Evolutionary conservation across 495 filamentous ascomycete genomes (phyloP), one percentile per base, ranked within the genome.

Genomic region (Ascobolus immersus): DNA sequence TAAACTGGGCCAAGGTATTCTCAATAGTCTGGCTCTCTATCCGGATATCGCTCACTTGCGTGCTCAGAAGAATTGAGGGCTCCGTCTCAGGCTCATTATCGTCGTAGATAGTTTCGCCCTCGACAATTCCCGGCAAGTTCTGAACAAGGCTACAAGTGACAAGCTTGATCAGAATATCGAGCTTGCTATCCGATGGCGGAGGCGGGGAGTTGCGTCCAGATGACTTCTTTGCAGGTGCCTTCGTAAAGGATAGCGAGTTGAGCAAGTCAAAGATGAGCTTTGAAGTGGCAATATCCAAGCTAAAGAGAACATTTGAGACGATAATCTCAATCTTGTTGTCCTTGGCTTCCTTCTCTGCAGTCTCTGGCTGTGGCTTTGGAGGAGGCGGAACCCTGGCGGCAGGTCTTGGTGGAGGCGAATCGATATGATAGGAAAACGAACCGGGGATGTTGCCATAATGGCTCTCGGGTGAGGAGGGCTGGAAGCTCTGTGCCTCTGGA

Each of bases 401-500:
- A 5, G 41, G 21, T 2, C 18, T 22, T 21, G 41, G 10, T 14
- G 48, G 18, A 5, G 36, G 23, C 31, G 41, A 35, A 15, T 26
- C 15, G 4, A 21, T 28, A 39, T 28, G 20, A 19, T 15, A 21
- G 15, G 41, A 20, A 40, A 53, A 4, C 52, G 60, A 40, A 63
- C 64, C 71, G 68, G 74, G 21, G 51, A 59, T 4, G 69, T 70
- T 9, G 70, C 70, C 52, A 73, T 69, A 2, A 41, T 40, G 22
- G 17, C n/a, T 32, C 12, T 13, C 4, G 12, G 33, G n/a, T 32
- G 28, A 9, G 21, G 26, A 28, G 2, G 36, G n/a, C 17, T 34
- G 27, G 17, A 24, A 25, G 15, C n/a, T n/a, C 8, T 32, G 34
- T 25, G 29, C 21, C 22, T 19, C 14, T n/a, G n/a, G n/a, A n/a